Percentiles rank a stretch among this genome's conserved stretches.
Conservation (phyloP, 2,329 filamentous ascomycete species). For the Ceratocystis diversiconidia region DNA sequence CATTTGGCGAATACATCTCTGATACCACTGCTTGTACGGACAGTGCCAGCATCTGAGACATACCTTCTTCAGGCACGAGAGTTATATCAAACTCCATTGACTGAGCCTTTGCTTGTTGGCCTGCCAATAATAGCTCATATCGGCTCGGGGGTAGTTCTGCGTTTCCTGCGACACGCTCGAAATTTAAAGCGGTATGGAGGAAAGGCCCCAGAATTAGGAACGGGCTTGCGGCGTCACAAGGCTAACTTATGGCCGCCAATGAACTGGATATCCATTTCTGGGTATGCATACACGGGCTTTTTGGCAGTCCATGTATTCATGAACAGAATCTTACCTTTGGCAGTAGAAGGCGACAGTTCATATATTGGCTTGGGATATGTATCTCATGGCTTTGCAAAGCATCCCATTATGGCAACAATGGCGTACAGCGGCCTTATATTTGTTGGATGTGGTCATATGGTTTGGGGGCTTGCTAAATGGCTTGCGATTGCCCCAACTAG, state of each 20-base stretch:
- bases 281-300: conserved; percentile 54
- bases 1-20: conserved; percentile 73
- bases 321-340: conserved; percentile 61
- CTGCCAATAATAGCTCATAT: conserved; percentile 65
- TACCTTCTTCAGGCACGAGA: conserved; percentile 85
- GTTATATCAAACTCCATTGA: conserved; percentile 71
- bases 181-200: conserved; percentile 64
- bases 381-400: conserved; percentile 66
- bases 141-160: conserved; percentile 59
- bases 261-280: conserved; percentile 55
- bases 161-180: conserved; percentile 58
- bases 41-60: conserved; percentile 60
- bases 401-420: conserved; percentile 49
- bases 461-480: conserved; percentile 80
- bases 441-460: conserved; percentile 59
- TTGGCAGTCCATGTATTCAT: conserved; percentile 58
- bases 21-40: conserved; percentile 60
- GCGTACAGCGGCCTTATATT: conserved; percentile 56
- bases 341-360: conserved; percentile 71
- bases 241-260: conserved; percentile 48
- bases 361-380: conserved; percentile 74
- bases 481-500: conserved; percentile 47
- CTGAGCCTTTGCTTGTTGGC: conserved; percentile 67
- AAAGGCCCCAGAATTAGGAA: conserved; percentile 32
- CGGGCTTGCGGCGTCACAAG: conserved; percentile 19